Base-by-base conservation (phyloP, 192 early-diverging fungal species). In the Coemansia sp. region DNA sequence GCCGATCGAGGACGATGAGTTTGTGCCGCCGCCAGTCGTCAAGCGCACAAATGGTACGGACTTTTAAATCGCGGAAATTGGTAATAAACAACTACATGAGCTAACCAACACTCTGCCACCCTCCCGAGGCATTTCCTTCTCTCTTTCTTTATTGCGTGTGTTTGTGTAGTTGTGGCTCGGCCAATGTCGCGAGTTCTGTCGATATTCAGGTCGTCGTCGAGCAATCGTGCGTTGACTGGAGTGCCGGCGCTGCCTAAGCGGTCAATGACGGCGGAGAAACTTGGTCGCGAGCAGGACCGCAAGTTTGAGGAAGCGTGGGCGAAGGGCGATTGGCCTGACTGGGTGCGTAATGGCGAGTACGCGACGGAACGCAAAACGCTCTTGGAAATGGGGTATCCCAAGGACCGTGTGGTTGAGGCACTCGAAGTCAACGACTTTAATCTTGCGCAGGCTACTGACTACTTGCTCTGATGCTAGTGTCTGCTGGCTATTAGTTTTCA, bases 351-450 rank as follows among this genome's bases (percentile, higher is more conserved):
- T 10, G 79, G 79, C 60, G 79, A 82, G 65, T 57, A 80, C 43
- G 32, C 40, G 9, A 46, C 70, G 51, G 77, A 73, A 57, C 77
- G 77, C 38, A 63, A 47, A 17, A 84, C 65, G 76, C 64, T 84
- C 14, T 14, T 68, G n/a, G 83, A 79, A 37, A 84, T 84, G 83
- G 83, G 83, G 12, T 84, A 80, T 49, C 59, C 53, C 49, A 79
- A 79, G 53, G 83, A 84, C 39, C 83, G 83, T 15, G 77, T 84
- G 14, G 78, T 84, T 5, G 83, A 84, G 65, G 83, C 83, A 1
- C 71, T 84, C 25, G 83, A 84, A 45, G 83, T 84, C 41, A 84
- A 84, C 29, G 83, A 84, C 60, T 84, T 80, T 60, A 79, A 84
- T 36, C 40, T 84, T 56, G 70, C 74, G 11, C 83, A 79, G 53